phyloP scores from a whole-genome alignment of 1,139 yeast species.

The Arxiozyma telluris region DNA sequence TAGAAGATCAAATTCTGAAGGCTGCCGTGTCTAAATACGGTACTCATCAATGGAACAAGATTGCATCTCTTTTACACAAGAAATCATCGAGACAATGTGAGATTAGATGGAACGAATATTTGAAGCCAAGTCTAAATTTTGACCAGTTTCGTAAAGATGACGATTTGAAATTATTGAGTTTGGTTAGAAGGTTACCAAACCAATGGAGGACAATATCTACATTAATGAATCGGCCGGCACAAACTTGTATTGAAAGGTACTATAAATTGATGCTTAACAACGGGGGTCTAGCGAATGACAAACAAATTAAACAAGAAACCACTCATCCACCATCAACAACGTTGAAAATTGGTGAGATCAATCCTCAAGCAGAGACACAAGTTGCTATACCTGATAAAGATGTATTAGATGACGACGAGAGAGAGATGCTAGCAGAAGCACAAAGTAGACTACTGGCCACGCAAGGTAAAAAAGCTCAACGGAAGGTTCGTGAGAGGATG shows the following conservation, averaged over 20 bases:
- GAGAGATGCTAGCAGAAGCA: slow-evolving; percentile 91
- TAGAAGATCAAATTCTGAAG: slow-evolving; percentile 80
- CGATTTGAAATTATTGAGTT: slow-evolving; percentile 58
- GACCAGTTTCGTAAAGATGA: slow-evolving; percentile 67
- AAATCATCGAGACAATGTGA: slow-evolving; percentile 90
- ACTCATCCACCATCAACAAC: slow-evolving; percentile 21
- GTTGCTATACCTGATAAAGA: slow-evolving; percentile 78
- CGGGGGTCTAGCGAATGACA: slow-evolving; percentile 33
- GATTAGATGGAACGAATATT: slow-evolving; percentile 86
- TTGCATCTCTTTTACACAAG: slow-evolving; percentile 74
- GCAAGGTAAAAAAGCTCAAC: slow-evolving; percentile 88
- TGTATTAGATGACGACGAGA: slow-evolving; percentile 78
- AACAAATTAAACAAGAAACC: slow-evolving; percentile 26
- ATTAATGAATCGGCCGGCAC: slow-evolving; percentile 73
- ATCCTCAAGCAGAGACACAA: slow-evolving; percentile 67
- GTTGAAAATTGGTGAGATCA: slow-evolving; percentile 45
- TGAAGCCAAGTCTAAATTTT: slow-evolving; percentile 63
- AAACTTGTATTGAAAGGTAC: slow-evolving; percentile 82
- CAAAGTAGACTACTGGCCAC: slow-evolving; percentile 86
- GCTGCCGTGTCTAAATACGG: slow-evolving; percentile 95
- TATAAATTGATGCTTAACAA: slow-evolving; percentile 44
- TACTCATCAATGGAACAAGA: slow-evolving; percentile 87
- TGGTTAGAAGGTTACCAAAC: slow-evolving; percentile 71
- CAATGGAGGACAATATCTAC: slow-evolving; percentile 92
- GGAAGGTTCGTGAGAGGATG: slow-evolving; percentile 82